phyloP scores from a whole-genome alignment of 2,329 filamentous ascomycete species.

The Diplocarpon rosae region DNA sequence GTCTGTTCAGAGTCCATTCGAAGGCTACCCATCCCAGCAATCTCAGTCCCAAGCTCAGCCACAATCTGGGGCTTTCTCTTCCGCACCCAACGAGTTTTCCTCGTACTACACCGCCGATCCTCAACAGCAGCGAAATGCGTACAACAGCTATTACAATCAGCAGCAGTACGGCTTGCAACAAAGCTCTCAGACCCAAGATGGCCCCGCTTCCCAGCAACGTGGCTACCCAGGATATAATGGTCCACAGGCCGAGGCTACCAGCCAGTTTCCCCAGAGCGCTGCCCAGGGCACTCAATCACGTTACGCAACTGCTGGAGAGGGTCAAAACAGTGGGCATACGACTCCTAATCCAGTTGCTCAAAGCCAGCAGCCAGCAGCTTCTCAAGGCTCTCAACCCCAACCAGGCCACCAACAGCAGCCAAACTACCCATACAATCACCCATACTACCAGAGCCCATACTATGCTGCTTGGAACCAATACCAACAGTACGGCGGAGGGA shows the following conservation, averaged over 20 bases:
- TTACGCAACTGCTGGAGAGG: slow-evolving; percentile 51
- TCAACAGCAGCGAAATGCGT: slow-evolving; percentile 61
- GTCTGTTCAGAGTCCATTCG: slow-evolving; percentile 47
- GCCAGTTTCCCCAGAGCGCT: slow-evolving; percentile 64
- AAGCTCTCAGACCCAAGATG: slow-evolving; percentile 57
- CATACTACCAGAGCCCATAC: slow-evolving; percentile 52
- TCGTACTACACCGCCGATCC: slow-evolving; percentile 76
- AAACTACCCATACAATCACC: slow-evolving; percentile 42
- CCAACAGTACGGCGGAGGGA: slow-evolving; percentile 32
- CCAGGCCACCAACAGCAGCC: slow-evolving; percentile 40
- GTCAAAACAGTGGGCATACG: slow-evolving; percentile 78
- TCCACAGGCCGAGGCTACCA: slow-evolving; percentile 51
- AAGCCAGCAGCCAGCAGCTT: slow-evolving; percentile 37
- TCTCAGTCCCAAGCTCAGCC: slow-evolving; percentile 46
- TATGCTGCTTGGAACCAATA: slow-evolving; percentile 47
- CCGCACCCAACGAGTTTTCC: slow-evolving; percentile 68
- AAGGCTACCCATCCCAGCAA: slow-evolving; percentile 47
- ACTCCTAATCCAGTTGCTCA: slow-evolving; percentile 72
- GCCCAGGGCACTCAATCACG: slow-evolving; percentile 49
- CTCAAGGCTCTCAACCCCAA: slow-evolving; percentile 31
- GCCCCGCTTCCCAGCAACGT: slow-evolving; percentile 60
- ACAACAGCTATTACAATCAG: slow-evolving; percentile 60
- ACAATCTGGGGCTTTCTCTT: slow-evolving; percentile 57
- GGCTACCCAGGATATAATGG: slow-evolving; percentile 65
- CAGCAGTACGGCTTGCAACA: slow-evolving; percentile 42